Conservation (phyloP, 345 rosid species). For the Carallia brachiata region DNA sequence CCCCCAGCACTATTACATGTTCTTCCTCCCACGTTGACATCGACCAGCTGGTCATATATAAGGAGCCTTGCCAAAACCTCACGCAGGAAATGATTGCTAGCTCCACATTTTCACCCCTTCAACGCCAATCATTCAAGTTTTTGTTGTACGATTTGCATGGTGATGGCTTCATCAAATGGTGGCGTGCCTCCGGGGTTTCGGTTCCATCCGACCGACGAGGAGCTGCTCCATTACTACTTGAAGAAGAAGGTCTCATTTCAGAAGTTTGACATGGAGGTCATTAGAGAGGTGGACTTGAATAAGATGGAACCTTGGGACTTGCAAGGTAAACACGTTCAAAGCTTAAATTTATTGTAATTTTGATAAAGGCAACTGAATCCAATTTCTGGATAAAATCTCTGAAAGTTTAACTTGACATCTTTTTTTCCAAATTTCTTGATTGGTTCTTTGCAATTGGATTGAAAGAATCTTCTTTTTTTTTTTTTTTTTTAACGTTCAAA, state of each 20-base stretch:
- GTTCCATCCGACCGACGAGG: constrained; percentile 95
- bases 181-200: constrained; percentile 97
- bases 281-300: constrained; percentile 90
- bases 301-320: constrained; percentile 99
- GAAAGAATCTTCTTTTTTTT: no score
- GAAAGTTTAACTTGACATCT: no score
- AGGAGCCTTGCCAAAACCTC: constrained; percentile 7
- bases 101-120: neutral
- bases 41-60: constrained; percentile 21
- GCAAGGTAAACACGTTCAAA: constrained; percentile 51
- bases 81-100: constrained; percentile 16
- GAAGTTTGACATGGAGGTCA: constrained; percentile 95
- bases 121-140: neutral
- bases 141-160: neutral
- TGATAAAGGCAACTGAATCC: no score
- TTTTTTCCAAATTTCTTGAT: no score
- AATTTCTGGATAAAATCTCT: no score
- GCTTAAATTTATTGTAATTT: neutral
- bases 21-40: constrained; percentile 29
- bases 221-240: constrained; percentile 88
- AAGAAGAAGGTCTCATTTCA: constrained; percentile 90
- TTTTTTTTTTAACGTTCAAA: no score
- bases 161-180: constrained; percentile 62
- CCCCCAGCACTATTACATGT: neutral
- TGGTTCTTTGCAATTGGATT: no score